Percentiles rank a stretch among this genome's conserved stretches.
Conservation (phyloP, 129 eudicot genomes). For the Solidago caesia region DNA sequence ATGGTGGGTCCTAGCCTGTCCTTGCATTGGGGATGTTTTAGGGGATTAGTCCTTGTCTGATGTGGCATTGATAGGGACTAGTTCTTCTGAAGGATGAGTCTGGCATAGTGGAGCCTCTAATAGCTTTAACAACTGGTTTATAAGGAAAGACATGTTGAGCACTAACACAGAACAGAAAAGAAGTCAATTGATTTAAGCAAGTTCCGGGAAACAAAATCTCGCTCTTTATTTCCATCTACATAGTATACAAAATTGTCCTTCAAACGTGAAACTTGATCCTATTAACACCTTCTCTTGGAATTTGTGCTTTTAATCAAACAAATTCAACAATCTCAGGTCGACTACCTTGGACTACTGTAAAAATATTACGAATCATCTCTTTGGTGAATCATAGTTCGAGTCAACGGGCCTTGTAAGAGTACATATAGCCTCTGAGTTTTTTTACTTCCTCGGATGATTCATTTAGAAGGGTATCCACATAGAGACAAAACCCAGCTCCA, state of each 20-base stretch:
- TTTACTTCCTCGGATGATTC: conserved; percentile 79
- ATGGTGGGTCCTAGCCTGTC: too few relatives aligned
- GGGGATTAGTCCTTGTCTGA: too few relatives aligned
- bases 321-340: conserved; percentile 5
- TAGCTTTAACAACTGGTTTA: background rate
- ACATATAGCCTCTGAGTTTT: conserved; percentile 84
- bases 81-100: too few relatives aligned
- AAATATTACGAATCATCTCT: background rate
- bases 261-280: background rate
- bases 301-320: background rate
- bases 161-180: background rate
- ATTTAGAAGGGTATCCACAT: conserved; percentile 64
- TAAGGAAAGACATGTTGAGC: background rate
- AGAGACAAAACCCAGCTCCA: conserved; percentile 60
- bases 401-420: conserved; percentile 62
- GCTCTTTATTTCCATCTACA: conserved; percentile 15
- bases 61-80: too few relatives aligned
- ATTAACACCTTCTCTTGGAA: background rate
- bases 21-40: too few relatives aligned
- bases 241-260: conserved; percentile 15
- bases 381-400: background rate
- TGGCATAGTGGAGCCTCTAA: too few relatives aligned
- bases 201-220: conserved; percentile 1
- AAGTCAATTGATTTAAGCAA: conserved; percentile 2
- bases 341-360: background rate